Evolutionary conservation across 257 asterid species (phyloP), one percentile per base, ranked within the genome.

Genomic region (Nicotiana otophora): DNA sequence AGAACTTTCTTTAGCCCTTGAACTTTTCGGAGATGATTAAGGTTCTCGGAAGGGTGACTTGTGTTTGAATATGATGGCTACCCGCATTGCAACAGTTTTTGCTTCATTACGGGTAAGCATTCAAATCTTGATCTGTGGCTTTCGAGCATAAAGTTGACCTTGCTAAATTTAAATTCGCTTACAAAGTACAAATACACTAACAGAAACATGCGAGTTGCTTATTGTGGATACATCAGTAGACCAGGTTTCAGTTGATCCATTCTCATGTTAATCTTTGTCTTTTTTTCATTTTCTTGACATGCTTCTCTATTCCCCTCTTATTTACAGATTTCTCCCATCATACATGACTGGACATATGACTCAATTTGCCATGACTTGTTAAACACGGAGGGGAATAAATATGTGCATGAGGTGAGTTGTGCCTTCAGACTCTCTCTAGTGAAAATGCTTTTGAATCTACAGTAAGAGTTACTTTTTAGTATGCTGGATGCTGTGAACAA

Each of bases 341-440:
- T 96, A 87, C 99, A 96, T 82, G 99, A 96, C 84, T 96, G 99
- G 99, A 94, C 98, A 42, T 96, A 96, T 88, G 99, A 96, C 82
- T 98, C 99, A 51, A 94, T 96, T 98, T 96, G 99, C 87, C 99
- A 89, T 88, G 99, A 96, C 81, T 87, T 96, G 86, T 90, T 96
- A 82, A 87, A 89, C 84, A 93, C 94, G 98, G 99, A 96, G 55
- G 99, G 99, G 82, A 96, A 93, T 87, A 96, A 96, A 87, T 96
- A 93, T 82, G 94, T 94, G 12, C 97, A 96, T 77, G 97, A 96
- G 98, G 99, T 96, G 87, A 86, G 75, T 72, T 65, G 74, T 69
- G 48, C 67, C 12, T 58, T 58, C 30, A 78, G 81, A 62, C 36
- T 87, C 74, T 75, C n/a, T 66, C 19, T 84, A 57, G 82, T 83